A percentile compares a stretch with the other conserved stretches of the same genome.
Evolutionary conservation across 441 rosid species (phyloP).

Genomic region (Jatropha multifida): DNA sequence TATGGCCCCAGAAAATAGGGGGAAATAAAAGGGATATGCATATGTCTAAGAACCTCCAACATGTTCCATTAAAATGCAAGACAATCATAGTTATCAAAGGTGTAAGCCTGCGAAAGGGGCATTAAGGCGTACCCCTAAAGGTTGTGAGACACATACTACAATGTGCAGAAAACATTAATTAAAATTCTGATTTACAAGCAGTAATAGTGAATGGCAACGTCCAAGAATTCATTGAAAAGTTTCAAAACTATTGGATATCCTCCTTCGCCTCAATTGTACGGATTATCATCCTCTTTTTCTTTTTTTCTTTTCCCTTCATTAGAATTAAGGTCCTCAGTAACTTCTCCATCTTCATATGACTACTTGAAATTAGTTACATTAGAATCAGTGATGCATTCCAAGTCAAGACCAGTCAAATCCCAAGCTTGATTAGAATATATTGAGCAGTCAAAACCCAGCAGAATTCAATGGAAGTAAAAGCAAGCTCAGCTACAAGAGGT

Average conservation of each 20-base stretch:
- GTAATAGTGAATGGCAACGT: neutral
- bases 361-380: constrained; percentile 4
- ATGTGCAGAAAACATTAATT: neutral
- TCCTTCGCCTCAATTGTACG: neutral
- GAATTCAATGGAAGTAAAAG: neutral
- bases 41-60: neutral
- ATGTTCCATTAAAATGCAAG: neutral
- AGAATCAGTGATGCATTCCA: neutral
- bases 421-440: neutral
- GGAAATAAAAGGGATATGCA: neutral
- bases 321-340: neutral
- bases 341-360: neutral
- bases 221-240: neutral
- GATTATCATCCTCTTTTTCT: too few relatives aligned
- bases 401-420: neutral
- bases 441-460: neutral
- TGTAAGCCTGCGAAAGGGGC: neutral
- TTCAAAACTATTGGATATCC: neutral
- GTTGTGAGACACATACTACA: neutral
- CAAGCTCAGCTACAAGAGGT: neutral
- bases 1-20: neutral
- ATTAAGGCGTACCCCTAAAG: neutral
- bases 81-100: neutral
- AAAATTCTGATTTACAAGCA: neutral
- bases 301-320: neutral